phyloP scores from a whole-genome alignment of 192 early-diverging fungal species.

The Rhizophlyctis rosea region DNA sequence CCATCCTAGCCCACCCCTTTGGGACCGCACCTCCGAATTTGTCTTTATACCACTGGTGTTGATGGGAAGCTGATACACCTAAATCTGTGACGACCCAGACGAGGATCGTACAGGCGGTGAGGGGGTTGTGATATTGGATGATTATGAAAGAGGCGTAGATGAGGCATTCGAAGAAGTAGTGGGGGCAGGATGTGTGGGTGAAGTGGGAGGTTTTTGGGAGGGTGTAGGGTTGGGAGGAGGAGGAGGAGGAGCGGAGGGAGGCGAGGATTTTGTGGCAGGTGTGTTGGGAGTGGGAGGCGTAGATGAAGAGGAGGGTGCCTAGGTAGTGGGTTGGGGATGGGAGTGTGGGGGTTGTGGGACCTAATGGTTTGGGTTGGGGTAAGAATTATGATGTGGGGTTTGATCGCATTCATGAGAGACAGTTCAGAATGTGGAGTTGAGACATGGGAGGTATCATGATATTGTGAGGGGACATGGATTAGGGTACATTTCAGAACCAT shows the following conservation, averaged over 20 bases:
- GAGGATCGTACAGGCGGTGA: slow-evolving; percentile 37
- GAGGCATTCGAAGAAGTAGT: slow-evolving; percentile 37
- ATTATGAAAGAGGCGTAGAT: slow-evolving; percentile 39
- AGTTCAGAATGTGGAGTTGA: too few species aligned
- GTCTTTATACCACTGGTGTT: slow-evolving; percentile 63
- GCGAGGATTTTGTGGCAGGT: slow-evolving; percentile 18
- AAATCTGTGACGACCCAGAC: slow-evolving; percentile 65
- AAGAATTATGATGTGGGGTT: too few species aligned
- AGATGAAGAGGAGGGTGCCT: slow-evolving; percentile 31
- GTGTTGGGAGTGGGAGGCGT: slow-evolving; percentile 21
- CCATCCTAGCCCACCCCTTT: too few species aligned
- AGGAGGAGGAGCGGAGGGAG: too few species aligned
- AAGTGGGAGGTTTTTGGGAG: slow-evolving; percentile 31
- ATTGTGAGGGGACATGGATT: too few species aligned
- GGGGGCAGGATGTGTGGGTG: slow-evolving; percentile 34
- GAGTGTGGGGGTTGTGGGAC: too few species aligned
- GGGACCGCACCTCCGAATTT: slow-evolving; percentile 61
- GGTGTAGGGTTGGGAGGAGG: too few species aligned
- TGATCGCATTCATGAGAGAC: too few species aligned
- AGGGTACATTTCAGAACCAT: too few species aligned
- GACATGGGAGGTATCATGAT: too few species aligned
- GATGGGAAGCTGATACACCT: slow-evolving; percentile 58
- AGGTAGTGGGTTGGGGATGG: too few species aligned
- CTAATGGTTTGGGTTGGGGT: too few species aligned
- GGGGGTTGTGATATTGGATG: slow-evolving; percentile 38